These are phyloP conservation scores for Neoarthrinium moseri DNA, from an alignment of 2,329 filamentous ascomycete genomes.

Conservation along the genomic window DNA sequence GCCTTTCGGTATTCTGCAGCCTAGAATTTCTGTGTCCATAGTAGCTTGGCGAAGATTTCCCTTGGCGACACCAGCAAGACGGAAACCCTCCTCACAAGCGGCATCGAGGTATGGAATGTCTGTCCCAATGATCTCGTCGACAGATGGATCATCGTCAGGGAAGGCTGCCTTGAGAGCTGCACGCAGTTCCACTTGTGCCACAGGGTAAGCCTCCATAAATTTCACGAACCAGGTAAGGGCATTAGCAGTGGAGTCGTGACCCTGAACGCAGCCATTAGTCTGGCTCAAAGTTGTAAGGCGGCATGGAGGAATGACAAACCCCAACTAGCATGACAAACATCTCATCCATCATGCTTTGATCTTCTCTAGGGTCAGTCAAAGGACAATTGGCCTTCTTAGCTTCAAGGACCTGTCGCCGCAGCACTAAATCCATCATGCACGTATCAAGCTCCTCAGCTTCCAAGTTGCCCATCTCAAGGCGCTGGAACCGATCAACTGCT, in stretches of 20 bases:
- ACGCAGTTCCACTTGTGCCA: slow-evolving; percentile 7
- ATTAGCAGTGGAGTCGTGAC: slow-evolving; percentile 15
- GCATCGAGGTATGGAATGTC: slow-evolving; percentile 30
- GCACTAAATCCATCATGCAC: neutral
- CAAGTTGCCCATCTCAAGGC: neutral
- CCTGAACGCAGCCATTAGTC: neutral
- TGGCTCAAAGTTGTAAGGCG: neutral
- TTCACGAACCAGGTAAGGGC: slow-evolving; percentile 13
- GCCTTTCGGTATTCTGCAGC: slow-evolving; percentile 16
- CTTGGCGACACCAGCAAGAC: neutral
- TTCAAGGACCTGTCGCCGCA: neutral
- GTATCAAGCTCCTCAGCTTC: neutral
- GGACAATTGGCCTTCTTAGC: neutral
- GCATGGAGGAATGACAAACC: neutral
- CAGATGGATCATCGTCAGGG: slow-evolving; percentile 12
- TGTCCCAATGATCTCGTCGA: slow-evolving; percentile 19
- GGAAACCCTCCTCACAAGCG: slow-evolving; percentile 25
- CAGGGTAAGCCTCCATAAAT: slow-evolving; percentile 14
- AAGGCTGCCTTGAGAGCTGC: slow-evolving; percentile 7
- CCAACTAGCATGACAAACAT: slow-evolving; percentile 3
- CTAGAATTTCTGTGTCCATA: slow-evolving; percentile 13
- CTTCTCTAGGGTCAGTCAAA: neutral
- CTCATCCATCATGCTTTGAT: slow-evolving; percentile 3
- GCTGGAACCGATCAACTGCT: neutral
- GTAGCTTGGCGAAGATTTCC: neutral